Percentiles rank a stretch among this genome's conserved stretches.
Evolutionary conservation across 805 yeast species (phyloP).

Genomic region (Kluyveromyces siamensis): DNA sequence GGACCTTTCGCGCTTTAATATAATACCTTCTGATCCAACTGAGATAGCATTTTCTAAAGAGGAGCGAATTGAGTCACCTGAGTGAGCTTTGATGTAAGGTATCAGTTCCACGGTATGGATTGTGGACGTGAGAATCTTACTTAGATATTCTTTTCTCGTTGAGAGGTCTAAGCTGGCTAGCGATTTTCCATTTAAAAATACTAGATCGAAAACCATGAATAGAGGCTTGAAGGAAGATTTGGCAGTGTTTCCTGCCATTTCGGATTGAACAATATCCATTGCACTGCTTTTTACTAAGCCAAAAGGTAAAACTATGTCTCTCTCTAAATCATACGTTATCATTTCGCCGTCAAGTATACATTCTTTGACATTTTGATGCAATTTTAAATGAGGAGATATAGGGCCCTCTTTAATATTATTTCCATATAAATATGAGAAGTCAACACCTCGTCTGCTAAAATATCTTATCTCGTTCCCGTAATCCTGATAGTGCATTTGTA

Average conservation of each 20-base stretch:
- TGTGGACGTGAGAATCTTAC: conserved; percentile 34
- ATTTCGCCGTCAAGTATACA: conserved; percentile 79
- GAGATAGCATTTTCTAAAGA: conserved; percentile 52
- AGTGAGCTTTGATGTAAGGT: conserved; percentile 30
- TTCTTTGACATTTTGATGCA: conserved; percentile 30
- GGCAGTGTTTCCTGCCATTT: conserved; percentile 12
- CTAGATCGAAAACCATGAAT: conserved; percentile 61
- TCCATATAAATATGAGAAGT: conserved; percentile 67
- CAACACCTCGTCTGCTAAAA: conserved; percentile 58
- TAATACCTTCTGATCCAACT: conserved; percentile 69
- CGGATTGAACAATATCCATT: conserved; percentile 31
- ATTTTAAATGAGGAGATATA: conserved; percentile 41
- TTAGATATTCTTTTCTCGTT: conserved; percentile 47
- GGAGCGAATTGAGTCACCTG: conserved; percentile 43
- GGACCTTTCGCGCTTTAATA: conserved; percentile 56
- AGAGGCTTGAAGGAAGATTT: conserved; percentile 40
- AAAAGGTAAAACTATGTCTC: conserved; percentile 57
- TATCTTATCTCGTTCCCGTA: conserved; percentile 30
- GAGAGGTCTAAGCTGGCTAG: conserved; percentile 45
- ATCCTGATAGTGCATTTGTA: conserved; percentile 60
- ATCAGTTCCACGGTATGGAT: conserved; percentile 44
- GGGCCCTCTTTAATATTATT: conserved; percentile 39
- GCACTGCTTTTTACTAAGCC: conserved; percentile 73
- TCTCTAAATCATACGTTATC: conserved; percentile 71
- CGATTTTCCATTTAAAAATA: conserved; percentile 59